Evolutionary conservation across 129 eudicot species (phyloP), one percentile per base, ranked within the genome.

Genomic region (Rutidosis leptorrhynchoides): DNA sequence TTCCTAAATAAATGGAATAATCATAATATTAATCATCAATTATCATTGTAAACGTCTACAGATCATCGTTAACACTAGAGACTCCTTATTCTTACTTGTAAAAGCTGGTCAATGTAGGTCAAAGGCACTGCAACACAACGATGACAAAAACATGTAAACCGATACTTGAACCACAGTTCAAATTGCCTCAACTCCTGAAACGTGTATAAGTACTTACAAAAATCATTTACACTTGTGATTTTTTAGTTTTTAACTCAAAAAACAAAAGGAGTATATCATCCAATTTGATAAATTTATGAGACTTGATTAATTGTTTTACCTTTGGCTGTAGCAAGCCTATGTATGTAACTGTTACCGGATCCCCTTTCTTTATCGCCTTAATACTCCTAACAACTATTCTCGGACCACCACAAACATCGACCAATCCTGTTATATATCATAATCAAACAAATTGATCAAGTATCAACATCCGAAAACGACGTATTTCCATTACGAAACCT

Each of bases 241-340:
- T 46, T 46, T 46, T 46, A 46, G 7, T 37, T 37, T 15, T 9
- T 10, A 37, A 37, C 3, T 37, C 45, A 37, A 37, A 37, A 33
- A 7, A 33, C 14, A 14, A 16, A 3, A 3, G 8, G n/a, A n/a
- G 5, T 12, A 46, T 35, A 24, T 22, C 26, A 48, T 53, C 54
- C 32, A 30, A 14, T 11, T 58, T 58, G 27, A 46, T 27, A 14
- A 67, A 27, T 63, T 74, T 11, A 37, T 1, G 45, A 37, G 45
- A 37, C 45, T 1, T n/a, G 19, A 15, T 1, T 61, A 37, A 14
- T 1, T n/a, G 19, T 46, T 1, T 61, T 76, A 85, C 96, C 90
- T 74, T 83, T 2, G 94, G 83, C 58, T 85, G 96, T 60, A 89
- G 69, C 74, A 89, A 62, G 76, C 85, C 94, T 7, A 83, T 77